phyloP scores from a whole-genome alignment of 768 basidiomycete genomes.

The Leccinum ochraceum region DNA sequence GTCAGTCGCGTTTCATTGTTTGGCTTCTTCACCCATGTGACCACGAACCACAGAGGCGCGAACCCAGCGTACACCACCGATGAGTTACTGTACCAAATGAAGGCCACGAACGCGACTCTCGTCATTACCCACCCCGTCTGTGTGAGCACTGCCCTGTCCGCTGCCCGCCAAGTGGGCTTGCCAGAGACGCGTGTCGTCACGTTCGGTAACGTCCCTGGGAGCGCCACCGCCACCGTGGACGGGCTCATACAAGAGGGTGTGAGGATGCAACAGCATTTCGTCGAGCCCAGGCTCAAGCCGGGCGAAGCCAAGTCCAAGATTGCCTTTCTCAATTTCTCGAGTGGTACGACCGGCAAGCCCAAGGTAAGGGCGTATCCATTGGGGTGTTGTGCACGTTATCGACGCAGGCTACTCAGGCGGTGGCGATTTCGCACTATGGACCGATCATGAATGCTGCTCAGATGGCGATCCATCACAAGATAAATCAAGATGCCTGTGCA shows the following conservation, averaged over 20 bases:
- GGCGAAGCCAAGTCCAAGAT: slow-evolving; percentile 64
- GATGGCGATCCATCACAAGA: slow-evolving; percentile 50
- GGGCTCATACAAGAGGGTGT: slow-evolving; percentile 49
- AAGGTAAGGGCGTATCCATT: slow-evolving; percentile 16
- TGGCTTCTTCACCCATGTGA: not conserved
- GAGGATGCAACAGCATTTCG: slow-evolving; percentile 39
- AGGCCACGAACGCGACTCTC: slow-evolving; percentile 27
- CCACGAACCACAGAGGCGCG: slow-evolving; percentile 26
- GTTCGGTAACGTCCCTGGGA: slow-evolving; percentile 23
- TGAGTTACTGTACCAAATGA: slow-evolving; percentile 36
- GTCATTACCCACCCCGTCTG: slow-evolving; percentile 34
- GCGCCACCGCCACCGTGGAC: slow-evolving; percentile 39
- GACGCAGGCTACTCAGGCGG: slow-evolving; percentile 45
- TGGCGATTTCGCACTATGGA: slow-evolving; percentile 63
- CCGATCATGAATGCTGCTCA: slow-evolving; percentile 68
- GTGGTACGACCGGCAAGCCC: slow-evolving; percentile 68
- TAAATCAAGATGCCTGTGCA: slow-evolving; percentile 40
- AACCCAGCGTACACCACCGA: slow-evolving; percentile 37
- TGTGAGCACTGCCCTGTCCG: slow-evolving; percentile 30
- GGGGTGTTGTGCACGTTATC: not conserved
- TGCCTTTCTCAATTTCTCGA: slow-evolving; percentile 72
- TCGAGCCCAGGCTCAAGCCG: slow-evolving; percentile 45
- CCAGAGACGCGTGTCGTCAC: slow-evolving; percentile 31
- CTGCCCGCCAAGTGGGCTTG: slow-evolving; percentile 33
- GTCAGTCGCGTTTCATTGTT: slow-evolving; percentile 35